These are phyloP conservation scores for Madurella mycetomatis DNA, from an alignment of 2,329 filamentous ascomycete genomes.

Conservation along the genomic window DNA sequence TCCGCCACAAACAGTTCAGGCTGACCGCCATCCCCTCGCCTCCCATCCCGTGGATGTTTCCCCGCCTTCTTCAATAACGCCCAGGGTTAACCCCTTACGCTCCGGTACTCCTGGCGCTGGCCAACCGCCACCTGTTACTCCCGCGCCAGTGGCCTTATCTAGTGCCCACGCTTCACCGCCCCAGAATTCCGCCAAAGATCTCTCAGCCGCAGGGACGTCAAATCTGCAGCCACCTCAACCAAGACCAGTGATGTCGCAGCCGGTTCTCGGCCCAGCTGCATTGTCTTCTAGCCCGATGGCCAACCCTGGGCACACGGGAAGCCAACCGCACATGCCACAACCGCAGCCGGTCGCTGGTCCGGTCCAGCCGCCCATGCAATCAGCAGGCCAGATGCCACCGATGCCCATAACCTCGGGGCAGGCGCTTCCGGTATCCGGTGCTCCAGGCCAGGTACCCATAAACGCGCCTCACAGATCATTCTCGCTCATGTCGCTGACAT, in stretches of 20 bases:
- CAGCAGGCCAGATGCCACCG: neutral
- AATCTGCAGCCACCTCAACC: neutral
- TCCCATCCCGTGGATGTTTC: constrained; percentile 7
- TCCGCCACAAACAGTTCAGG: neutral
- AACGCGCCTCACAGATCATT: neutral
- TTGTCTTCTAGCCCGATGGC: neutral
- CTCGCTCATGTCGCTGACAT: neutral
- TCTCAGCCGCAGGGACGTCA: neutral
- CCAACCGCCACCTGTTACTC: neutral
- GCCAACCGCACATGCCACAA: neutral
- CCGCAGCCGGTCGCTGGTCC: neutral
- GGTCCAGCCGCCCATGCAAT: neutral
- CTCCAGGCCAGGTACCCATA: neutral
- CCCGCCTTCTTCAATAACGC: neutral
- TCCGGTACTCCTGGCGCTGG: neutral
- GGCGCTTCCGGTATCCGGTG: neutral
- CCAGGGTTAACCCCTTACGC: neutral
- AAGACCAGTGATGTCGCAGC: neutral
- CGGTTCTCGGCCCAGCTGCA: neutral
- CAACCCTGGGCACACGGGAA: neutral
- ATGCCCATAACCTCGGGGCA: neutral
- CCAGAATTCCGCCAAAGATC: neutral
- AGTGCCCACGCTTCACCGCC: neutral
- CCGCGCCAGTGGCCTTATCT: no score
- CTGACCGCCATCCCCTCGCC: constrained; percentile 10